Evolutionary conservation across 768 basidiomycete species (phyloP).

Genomic region (Tephrocybe sp.): DNA sequence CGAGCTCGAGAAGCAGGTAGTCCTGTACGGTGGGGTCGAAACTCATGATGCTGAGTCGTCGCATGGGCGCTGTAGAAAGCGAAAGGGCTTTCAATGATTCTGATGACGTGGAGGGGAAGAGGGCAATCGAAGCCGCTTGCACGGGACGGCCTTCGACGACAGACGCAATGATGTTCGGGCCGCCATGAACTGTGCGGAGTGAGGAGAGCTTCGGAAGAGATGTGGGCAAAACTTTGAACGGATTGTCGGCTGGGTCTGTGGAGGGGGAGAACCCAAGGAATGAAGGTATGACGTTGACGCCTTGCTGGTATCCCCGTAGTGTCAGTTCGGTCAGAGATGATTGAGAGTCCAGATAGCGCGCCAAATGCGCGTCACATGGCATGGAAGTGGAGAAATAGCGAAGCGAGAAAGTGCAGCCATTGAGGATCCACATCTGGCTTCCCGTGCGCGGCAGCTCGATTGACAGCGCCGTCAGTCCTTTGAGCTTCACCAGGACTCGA

Average conservation of each 20-base stretch:
- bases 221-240: conserved; percentile 34
- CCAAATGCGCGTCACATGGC: conserved; percentile 48
- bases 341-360: conserved; percentile 53
- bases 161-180: conserved; percentile 41
- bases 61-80: conserved; percentile 37
- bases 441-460: conserved; percentile 49
- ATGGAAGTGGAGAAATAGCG: conserved; percentile 54
- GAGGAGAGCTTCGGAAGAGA: conserved; percentile 48
- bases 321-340: conserved; percentile 49
- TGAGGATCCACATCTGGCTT: conserved; percentile 50
- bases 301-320: conserved; percentile 50
- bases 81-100: conserved; percentile 44
- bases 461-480: conserved; percentile 38
- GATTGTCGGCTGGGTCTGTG: conserved; percentile 2
- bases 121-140: conserved; percentile 51
- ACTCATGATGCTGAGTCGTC: conserved; percentile 56
- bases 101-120: conserved; percentile 41
- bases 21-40: conserved; percentile 49
- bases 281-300: conserved; percentile 22
- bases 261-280: conserved; percentile 18
- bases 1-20: conserved; percentile 47
- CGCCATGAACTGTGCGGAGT: conserved; percentile 56
- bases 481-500: conserved; percentile 38
- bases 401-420: conserved; percentile 43
- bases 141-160: conserved; percentile 50